phyloP scores from a whole-genome alignment of 768 basidiomycete genomes.

The Auricularia sp. region DNA sequence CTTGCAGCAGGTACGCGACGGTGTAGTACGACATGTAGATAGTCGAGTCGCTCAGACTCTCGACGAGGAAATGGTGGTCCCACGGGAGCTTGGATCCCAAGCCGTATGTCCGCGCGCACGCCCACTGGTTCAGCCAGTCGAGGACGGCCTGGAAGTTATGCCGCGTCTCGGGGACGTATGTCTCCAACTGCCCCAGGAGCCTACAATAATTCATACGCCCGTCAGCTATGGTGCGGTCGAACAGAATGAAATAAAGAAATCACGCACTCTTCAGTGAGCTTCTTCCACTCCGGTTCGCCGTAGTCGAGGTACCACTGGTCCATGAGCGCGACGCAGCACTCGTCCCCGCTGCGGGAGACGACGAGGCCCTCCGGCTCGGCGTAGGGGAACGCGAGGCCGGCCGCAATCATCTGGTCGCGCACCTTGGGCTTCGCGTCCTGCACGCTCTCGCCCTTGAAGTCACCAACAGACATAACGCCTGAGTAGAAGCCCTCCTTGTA shows the following conservation, averaged over 20 bases:
- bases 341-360: constrained; percentile 85
- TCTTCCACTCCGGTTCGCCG: constrained; percentile 84
- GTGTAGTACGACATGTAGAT: constrained; percentile 99
- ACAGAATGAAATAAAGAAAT: not conserved
- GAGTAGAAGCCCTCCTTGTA: constrained; percentile 98
- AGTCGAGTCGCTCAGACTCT: constrained; percentile 93
- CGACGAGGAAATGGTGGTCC: constrained; percentile 94
- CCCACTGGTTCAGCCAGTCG: constrained; percentile 97
- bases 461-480: constrained; percentile 84
- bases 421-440: constrained; percentile 90
- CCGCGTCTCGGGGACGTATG: constrained; percentile 84
- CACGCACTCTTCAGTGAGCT: constrained; percentile 69
- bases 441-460: constrained; percentile 81
- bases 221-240: constrained; percentile 1
- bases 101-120: constrained; percentile 96
- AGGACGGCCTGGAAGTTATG: constrained; percentile 86
- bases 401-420: constrained; percentile 69
- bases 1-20: constrained; percentile 81
- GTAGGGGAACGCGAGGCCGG: constrained; percentile 75
- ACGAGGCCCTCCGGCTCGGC: constrained; percentile 92
- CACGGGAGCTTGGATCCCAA: constrained; percentile 92
- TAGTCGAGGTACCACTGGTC: constrained; percentile 99
- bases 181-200: constrained; percentile 75
- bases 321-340: constrained; percentile 95
- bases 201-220: constrained; percentile 28